phyloP scores from a whole-genome alignment of 2,329 filamentous ascomycete species.

The Cadophora sp. region DNA sequence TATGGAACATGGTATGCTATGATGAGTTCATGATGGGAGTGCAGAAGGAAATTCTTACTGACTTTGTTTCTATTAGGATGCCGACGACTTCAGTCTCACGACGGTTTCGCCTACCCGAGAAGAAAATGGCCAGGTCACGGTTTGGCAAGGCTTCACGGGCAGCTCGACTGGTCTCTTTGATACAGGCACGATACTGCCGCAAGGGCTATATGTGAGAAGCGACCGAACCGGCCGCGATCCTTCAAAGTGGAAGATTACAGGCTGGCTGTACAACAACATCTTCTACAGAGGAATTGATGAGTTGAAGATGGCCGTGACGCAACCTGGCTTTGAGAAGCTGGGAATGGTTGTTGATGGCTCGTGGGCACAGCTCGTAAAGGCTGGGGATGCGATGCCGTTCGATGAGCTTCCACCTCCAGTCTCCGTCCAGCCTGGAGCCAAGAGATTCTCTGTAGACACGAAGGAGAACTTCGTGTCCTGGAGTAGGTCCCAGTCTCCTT shows the following conservation, averaged over 20 bases:
- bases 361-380: slow-evolving; percentile 32
- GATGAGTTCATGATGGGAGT: background rate
- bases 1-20: slow-evolving; percentile 45
- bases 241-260: slow-evolving; percentile 55
- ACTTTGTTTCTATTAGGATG: background rate
- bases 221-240: slow-evolving; percentile 59
- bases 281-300: slow-evolving; percentile 57
- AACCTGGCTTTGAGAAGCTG: slow-evolving; percentile 29
- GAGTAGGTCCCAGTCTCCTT: slow-evolving; percentile 15
- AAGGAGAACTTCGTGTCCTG: slow-evolving; percentile 30
- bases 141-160: slow-evolving; percentile 36
- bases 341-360: slow-evolving; percentile 27
- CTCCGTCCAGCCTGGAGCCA: slow-evolving; percentile 25
- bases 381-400: slow-evolving; percentile 14
- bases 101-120: slow-evolving; percentile 46
- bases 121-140: slow-evolving; percentile 51
- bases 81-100: background rate
- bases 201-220: slow-evolving; percentile 37
- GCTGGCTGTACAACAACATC: slow-evolving; percentile 61
- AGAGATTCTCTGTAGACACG: slow-evolving; percentile 34
- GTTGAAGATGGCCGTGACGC: slow-evolving; percentile 49
- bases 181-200: slow-evolving; percentile 20
- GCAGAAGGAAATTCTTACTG: background rate
- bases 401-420: slow-evolving; percentile 27
- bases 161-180: slow-evolving; percentile 9